Conservation (phyloP, 169 alveolate genomes). For the Babesia divergens region DNA sequence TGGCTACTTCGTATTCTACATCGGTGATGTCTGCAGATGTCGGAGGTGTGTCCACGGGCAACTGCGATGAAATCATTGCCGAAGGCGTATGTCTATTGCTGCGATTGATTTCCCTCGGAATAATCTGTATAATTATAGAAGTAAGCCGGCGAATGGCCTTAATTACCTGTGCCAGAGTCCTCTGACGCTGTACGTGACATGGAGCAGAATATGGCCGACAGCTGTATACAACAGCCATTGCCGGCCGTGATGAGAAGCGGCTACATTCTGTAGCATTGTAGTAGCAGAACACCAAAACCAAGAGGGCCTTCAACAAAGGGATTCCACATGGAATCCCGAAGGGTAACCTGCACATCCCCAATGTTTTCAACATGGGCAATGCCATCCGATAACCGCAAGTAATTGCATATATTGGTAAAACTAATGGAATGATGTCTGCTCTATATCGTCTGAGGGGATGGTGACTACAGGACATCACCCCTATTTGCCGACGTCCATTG, state of each 20-base stretch:
- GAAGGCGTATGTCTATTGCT: not conserved
- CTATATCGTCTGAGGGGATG: not conserved
- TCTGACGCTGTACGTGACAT: not conserved
- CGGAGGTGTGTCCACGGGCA: not conserved
- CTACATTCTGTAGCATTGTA: not conserved
- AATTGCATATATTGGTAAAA: not conserved
- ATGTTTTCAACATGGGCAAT: not conserved
- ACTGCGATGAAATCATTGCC: not conserved
- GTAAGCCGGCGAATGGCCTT: not conserved
- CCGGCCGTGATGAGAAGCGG: not conserved
- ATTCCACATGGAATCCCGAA: not conserved
- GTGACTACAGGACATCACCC: not conserved
- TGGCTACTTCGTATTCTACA: constrained; percentile 37
- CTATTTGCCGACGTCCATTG: not conserved
- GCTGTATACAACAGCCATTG: not conserved
- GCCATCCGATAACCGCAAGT: constrained; percentile 7
- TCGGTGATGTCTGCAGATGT: not conserved
- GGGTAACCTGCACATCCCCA: constrained; percentile 31
- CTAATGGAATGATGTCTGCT: no score
- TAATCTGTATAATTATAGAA: not conserved
- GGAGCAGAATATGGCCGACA: not conserved
- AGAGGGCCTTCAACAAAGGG: not conserved
- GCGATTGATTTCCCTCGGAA: not conserved
- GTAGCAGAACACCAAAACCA: not conserved
- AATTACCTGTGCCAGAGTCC: not conserved